Percentiles rank a stretch among this genome's conserved stretches.
Conservation (phyloP, 2,329 filamentous ascomycete species). For the Aspergillus tubingensis region DNA sequence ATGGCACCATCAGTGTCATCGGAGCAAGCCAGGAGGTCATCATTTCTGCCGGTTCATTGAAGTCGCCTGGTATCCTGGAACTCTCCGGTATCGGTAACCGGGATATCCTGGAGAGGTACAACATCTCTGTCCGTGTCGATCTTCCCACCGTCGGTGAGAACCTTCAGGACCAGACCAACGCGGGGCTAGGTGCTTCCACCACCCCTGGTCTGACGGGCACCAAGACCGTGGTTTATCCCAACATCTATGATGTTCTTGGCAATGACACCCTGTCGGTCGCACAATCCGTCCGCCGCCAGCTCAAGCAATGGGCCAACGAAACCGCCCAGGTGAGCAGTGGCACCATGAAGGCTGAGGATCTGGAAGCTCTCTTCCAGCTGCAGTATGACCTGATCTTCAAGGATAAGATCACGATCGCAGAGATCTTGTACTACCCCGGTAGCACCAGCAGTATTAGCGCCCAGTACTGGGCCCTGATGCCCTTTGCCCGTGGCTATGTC, state of each 20-base stretch:
- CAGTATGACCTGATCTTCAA: constrained; percentile 34
- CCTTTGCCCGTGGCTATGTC: constrained; percentile 35
- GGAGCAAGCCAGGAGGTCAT: constrained; percentile 56
- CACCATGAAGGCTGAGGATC: constrained; percentile 24
- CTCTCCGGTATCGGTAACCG: constrained; percentile 60
- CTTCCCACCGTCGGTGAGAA: constrained; percentile 51
- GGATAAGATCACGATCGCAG: constrained; percentile 28
- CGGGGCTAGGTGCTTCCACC: background rate
- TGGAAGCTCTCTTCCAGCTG: constrained; percentile 28
- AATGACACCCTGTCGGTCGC: constrained; percentile 9
- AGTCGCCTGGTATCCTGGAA: constrained; percentile 60
- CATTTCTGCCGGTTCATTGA: constrained; percentile 59
- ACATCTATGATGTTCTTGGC: constrained; percentile 12
- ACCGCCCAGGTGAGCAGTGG: constrained; percentile 26
- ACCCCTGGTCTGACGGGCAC: constrained; percentile 4
- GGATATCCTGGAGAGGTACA: constrained; percentile 27
- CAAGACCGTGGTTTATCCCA: constrained; percentile 8
- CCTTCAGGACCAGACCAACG: constrained; percentile 38
- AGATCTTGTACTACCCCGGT: constrained; percentile 27
- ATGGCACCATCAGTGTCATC: constrained; percentile 27
- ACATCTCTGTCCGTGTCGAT: constrained; percentile 29
- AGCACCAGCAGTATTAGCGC: constrained; percentile 19
- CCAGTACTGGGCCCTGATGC: constrained; percentile 31
- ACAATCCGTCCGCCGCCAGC: constrained; percentile 5
- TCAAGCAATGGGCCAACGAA: constrained; percentile 23